Evolutionary conservation across 805 yeast species (phyloP).

Genomic region (Maudiozyma bulderi): DNA sequence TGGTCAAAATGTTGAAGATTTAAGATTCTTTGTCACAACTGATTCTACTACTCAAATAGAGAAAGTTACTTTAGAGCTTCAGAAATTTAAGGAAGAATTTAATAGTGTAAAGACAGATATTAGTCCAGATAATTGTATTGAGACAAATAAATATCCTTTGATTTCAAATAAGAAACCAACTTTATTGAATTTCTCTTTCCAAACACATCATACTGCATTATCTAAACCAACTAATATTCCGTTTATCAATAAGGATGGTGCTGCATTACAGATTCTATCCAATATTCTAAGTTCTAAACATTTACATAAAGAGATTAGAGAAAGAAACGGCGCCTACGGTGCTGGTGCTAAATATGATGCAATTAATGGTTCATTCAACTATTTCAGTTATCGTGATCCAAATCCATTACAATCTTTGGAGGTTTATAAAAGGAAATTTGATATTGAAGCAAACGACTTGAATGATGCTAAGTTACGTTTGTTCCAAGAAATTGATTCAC

Average conservation of each 20-base stretch:
- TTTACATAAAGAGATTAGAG: slow-evolving; percentile 83
- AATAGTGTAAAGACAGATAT: neutral
- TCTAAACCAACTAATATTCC: slow-evolving; percentile 54
- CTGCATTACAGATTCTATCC: slow-evolving; percentile 73
- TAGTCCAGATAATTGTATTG: neutral
- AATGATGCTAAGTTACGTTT: slow-evolving; percentile 86
- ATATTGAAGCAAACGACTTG: slow-evolving; percentile 45
- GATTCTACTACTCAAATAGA: slow-evolving; percentile 33
- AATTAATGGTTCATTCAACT: slow-evolving; percentile 67
- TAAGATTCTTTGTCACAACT: slow-evolving; percentile 51
- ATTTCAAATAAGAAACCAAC: slow-evolving; percentile 27
- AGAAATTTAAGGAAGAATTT: slow-evolving; percentile 14
- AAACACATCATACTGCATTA: slow-evolving; percentile 72
- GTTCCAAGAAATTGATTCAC: slow-evolving; percentile 89
- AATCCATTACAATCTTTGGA: slow-evolving; percentile 61
- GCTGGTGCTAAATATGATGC: slow-evolving; percentile 86
- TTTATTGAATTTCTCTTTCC: slow-evolving; percentile 69
- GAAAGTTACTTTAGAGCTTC: slow-evolving; percentile 18
- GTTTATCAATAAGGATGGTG: slow-evolving; percentile 66
- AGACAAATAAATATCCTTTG: slow-evolving; percentile 5
- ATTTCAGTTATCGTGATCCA: slow-evolving; percentile 92
- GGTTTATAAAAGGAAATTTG: slow-evolving; percentile 46
- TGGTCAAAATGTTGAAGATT: slow-evolving; percentile 11
- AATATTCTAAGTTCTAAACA: slow-evolving; percentile 73
- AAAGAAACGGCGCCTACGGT: slow-evolving; percentile 96